phyloP scores from a whole-genome alignment of 805 yeast species.

The Starmerella floricola region DNA sequence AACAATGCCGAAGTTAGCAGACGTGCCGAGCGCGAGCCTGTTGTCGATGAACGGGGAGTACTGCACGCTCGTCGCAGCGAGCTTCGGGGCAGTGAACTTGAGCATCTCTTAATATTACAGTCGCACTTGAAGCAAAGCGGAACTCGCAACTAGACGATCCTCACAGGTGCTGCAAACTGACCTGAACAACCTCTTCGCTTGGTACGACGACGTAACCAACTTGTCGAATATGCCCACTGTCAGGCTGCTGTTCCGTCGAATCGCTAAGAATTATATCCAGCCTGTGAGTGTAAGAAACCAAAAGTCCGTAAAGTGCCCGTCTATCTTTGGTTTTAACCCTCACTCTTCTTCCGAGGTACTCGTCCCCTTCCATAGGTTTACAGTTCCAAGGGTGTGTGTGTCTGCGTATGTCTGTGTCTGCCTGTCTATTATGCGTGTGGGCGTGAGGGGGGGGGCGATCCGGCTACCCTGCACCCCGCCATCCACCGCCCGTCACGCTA shows the following conservation, averaged over 20 bases:
- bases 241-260: conserved; percentile 26
- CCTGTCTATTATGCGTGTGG: no score
- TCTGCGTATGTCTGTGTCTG: no score
- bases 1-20: conserved; percentile 86
- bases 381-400: no score
- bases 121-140: no score
- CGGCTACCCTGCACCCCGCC: no score
- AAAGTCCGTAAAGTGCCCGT: conserved; percentile 27
- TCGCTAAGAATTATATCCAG: conserved; percentile 28
- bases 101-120: no score
- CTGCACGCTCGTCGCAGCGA: conserved; percentile 73
- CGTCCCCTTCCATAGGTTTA: no score
- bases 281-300: conserved; percentile 25
- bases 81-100: conserved; percentile 61
- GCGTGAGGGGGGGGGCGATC: no score
- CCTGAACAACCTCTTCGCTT: conserved; percentile 22
- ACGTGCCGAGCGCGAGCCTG: conserved; percentile 76
- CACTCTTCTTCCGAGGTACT: conserved; percentile 21
- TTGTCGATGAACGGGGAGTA: conserved; percentile 89
- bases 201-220: conserved; percentile 30
- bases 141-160: no score
- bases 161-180: conserved; percentile 20
- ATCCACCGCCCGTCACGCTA: no score
- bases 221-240: conserved; percentile 19
- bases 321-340: conserved; percentile 27